Base-by-base conservation (phyloP, 352 stramenopile genomes). In the Phytophthora europaea region DNA sequence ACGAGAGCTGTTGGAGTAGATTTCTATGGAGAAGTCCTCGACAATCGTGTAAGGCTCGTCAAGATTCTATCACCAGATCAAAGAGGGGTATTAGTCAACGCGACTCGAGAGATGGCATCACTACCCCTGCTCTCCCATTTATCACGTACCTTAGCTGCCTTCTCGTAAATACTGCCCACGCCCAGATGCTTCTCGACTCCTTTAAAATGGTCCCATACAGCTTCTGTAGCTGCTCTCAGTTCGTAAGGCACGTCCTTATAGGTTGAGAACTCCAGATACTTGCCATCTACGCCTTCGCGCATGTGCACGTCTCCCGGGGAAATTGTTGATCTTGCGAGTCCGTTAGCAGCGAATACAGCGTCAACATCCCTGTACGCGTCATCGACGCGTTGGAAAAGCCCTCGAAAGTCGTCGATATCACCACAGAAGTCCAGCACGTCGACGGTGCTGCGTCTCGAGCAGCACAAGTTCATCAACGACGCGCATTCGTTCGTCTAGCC, bases 41-140 rank as follows among this genome's bases (percentile, higher is more conserved):
- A 90, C 47, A 23, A 90, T 81, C 38, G 82, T 91, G 67, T 89
- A 82, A n/a, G 85, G 74, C 26, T 80, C 81, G 23, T 76, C 69
- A 9, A 77, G 51, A 69, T 69, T 65, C 73, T 80, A 60, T 20
- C 26, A 28, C 4, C 7, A 50, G n/a, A 53, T 4, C 16, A 36
- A 26, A 33, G n/a, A 23, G 6, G 6, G 20, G 15, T 4, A 50
- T 28, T 31, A 16, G 60, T 73, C 26, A 62, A 54, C 33, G 2
- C 18, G 55, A 20, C 9, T n/a, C 9, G 3, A 58, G 15, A 45
- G 8, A 43, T 16, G 3, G 0, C 28, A n/a, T 22, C 22, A 72
- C 47, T 4, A 16, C 15, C n/a, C 38, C 16, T 16, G 38, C 38
- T 45, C 38, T 45, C 4, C 0, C 28, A n/a, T 45, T 16, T 15